Percentiles rank a stretch among this genome's conserved stretches.
Evolutionary conservation across 1,284 basidiomycete genomes (phyloP).

Genomic region (Ceratobasidium sp.): DNA sequence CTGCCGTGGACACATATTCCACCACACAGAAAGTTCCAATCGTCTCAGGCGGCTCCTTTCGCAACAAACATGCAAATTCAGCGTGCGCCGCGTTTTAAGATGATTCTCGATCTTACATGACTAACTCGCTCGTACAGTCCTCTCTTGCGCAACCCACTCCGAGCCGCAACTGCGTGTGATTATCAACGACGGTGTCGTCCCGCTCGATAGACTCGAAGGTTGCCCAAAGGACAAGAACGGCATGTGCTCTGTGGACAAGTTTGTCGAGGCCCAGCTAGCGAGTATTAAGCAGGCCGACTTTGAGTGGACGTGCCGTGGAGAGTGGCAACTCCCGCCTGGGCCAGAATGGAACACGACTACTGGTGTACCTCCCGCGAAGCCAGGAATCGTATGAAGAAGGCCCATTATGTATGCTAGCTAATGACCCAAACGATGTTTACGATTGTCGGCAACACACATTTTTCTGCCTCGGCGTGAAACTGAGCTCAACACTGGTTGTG

Average conservation of each 20-base stretch:
- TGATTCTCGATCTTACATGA: neutral
- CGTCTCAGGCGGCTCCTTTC: constrained; percentile 61
- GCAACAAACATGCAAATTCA: constrained; percentile 51
- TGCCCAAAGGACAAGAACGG: constrained; percentile 75
- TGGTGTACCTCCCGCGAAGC: constrained; percentile 54
- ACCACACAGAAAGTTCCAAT: constrained; percentile 58
- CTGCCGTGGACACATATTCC: constrained; percentile 77
- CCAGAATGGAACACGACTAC: constrained; percentile 65
- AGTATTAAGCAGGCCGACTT: constrained; percentile 76
- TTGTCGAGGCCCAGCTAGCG: constrained; percentile 74
- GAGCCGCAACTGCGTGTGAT: constrained; percentile 74
- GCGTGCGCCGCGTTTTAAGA: neutral
- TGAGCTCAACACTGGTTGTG: no score
- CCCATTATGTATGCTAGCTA: no score
- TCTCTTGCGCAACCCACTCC: constrained; percentile 55
- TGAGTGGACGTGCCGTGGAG: constrained; percentile 74
- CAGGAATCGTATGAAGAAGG: neutral
- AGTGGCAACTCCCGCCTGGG: constrained; percentile 67
- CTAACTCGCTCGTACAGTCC: constrained; percentile 57
- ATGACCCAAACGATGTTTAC: no score
- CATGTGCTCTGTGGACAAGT: constrained; percentile 78
- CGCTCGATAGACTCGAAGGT: constrained; percentile 75
- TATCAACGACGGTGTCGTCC: constrained; percentile 88
- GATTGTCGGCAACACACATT: no score
- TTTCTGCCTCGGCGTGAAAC: no score